Percentiles rank a stretch among this genome's conserved stretches.
Conservation (phyloP, 2,329 filamentous ascomycete genomes). For the Lasiodiplodia gonubiensis region DNA sequence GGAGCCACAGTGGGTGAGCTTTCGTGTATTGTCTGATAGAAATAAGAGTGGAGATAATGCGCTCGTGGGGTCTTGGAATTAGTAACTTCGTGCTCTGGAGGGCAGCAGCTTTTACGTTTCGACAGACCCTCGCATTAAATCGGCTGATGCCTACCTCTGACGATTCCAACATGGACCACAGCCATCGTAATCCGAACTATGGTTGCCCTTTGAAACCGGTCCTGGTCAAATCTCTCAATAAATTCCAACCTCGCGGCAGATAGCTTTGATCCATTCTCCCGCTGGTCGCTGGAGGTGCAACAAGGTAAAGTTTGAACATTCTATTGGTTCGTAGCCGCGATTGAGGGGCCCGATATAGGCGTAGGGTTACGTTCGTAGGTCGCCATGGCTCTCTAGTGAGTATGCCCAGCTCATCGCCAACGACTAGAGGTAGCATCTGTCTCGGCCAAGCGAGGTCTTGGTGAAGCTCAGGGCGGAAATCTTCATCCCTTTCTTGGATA, state of each 20-base stretch:
- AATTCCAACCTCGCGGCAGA: slow-evolving; percentile 23
- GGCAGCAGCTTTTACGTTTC: slow-evolving; percentile 8
- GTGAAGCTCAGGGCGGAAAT: slow-evolving; percentile 7
- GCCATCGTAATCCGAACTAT: slow-evolving; percentile 12
- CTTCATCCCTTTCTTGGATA: slow-evolving; percentile 21
- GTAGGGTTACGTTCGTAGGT: slow-evolving; percentile 13
- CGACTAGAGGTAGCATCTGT: slow-evolving; percentile 23
- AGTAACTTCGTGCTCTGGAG: neutral
- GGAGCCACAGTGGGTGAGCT: slow-evolving; percentile 6
- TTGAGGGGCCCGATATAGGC: neutral
- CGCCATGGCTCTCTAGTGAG: slow-evolving; percentile 20
- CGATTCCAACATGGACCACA: slow-evolving; percentile 10
- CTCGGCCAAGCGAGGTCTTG: slow-evolving; percentile 17
- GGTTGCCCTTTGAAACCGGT: slow-evolving; percentile 27
- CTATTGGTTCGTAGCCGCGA: slow-evolving; percentile 8
- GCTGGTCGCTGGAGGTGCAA: neutral
- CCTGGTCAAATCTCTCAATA: slow-evolving; percentile 24
- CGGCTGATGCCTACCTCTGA: slow-evolving; percentile 2
- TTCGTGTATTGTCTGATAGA: neutral
- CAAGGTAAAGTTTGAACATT: neutral
- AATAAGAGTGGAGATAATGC: slow-evolving; percentile 1
- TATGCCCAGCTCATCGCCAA: slow-evolving; percentile 19
- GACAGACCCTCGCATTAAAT: neutral
- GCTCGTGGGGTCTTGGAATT: slow-evolving; percentile 7
- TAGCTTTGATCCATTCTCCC: slow-evolving; percentile 27